A percentile compares a stretch with the other conserved stretches of the same genome.
These are phyloP conservation scores for Cercis canadensis DNA, from an alignment of 306 rosid genomes.

Conservation along the genomic window DNA sequence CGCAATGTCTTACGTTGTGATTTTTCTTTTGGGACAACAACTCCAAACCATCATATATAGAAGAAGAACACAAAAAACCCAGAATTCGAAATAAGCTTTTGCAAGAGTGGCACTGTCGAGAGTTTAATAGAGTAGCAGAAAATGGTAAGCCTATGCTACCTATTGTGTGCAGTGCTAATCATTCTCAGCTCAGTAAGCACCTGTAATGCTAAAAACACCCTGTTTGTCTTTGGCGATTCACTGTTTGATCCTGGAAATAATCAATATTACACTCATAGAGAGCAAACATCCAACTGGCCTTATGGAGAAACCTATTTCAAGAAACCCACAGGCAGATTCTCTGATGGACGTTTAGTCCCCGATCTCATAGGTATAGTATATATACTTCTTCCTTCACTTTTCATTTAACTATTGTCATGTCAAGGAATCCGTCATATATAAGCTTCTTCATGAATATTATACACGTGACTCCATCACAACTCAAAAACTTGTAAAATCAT, in stretches of 20 bases:
- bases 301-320: constrained; percentile 53
- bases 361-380: constrained; percentile 45
- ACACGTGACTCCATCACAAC: no score
- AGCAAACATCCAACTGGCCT: constrained; percentile 32
- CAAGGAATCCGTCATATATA: no score
- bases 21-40: no score
- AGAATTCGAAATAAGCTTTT: no score
- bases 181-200: neutral
- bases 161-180: neutral
- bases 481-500: no score
- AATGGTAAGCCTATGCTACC: neutral
- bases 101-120: no score
- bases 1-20: no score
- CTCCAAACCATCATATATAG: no score
- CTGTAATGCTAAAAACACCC: constrained; percentile 4
- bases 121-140: neutral
- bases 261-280: constrained; percentile 1
- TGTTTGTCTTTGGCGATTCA: constrained; percentile 52
- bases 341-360: constrained; percentile 49
- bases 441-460: no score
- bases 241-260: constrained; percentile 49
- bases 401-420: no score
- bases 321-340: constrained; percentile 45
- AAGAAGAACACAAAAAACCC: no score
- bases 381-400: neutral